Conservation (phyloP, 306 rosid genomes). For the Alnus glutinosa region DNA sequence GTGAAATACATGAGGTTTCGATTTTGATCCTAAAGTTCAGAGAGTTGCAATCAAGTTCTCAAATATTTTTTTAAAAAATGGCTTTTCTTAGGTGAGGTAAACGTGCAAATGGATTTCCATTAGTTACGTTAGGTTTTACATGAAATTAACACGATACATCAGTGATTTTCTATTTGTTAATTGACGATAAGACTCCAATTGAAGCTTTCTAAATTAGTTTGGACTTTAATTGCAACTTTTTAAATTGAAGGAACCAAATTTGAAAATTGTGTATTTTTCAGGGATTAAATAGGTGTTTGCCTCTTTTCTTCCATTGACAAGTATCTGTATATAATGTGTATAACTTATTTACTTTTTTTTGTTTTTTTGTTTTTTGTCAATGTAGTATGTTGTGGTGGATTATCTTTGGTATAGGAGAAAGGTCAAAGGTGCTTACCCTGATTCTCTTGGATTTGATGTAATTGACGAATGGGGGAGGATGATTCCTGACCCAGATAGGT, state of each 20-base stretch:
- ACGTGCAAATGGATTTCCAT: background rate
- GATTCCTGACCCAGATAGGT: slow-evolving; percentile 79
- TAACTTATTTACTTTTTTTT: background rate
- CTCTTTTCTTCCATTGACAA: background rate
- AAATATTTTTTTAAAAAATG: no score
- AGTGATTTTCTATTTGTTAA: background rate
- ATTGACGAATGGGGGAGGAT: slow-evolving; percentile 96
- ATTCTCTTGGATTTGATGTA: slow-evolving; percentile 89
- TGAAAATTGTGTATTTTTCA: background rate
- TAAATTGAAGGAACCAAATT: background rate
- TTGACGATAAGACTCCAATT: background rate
- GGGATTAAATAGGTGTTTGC: background rate
- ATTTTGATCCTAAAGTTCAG: background rate
- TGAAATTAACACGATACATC: background rate
- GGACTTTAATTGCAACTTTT: background rate
- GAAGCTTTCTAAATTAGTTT: background rate
- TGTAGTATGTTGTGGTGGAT: slow-evolving; percentile 94
- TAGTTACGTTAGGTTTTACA: background rate
- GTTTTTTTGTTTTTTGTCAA: slow-evolving; percentile 22
- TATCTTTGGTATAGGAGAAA: slow-evolving; percentile 92
- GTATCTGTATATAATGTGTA: background rate
- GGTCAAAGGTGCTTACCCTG: slow-evolving; percentile 67
- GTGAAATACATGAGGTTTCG: background rate
- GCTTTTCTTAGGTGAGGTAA: background rate
- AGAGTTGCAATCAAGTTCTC: background rate